Conservation (phyloP, 805 yeast genomes). For the Teunomyces funiuensis region DNA sequence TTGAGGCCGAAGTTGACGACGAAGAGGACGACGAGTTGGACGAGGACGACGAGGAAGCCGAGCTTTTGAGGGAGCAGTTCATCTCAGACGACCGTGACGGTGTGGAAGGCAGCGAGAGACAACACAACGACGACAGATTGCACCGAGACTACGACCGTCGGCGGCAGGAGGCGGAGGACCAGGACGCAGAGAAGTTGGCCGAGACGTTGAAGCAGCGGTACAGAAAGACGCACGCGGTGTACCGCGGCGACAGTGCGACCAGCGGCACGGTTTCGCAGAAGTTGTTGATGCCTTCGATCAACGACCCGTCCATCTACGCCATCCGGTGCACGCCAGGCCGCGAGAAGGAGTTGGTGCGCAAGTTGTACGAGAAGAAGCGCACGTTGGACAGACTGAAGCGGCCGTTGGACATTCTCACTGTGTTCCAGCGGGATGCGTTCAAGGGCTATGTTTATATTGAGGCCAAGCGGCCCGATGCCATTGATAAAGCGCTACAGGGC, state of each 20-base stretch:
- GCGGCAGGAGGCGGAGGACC: slow-evolving; percentile 83
- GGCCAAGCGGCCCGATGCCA: slow-evolving; percentile 91
- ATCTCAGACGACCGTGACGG: slow-evolving; percentile 68
- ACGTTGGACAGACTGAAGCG: slow-evolving; percentile 71
- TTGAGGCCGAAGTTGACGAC: slow-evolving; percentile 97
- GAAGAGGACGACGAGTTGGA: slow-evolving; percentile 94
- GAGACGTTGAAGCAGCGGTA: slow-evolving; percentile 89
- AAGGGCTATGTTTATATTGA: slow-evolving; percentile 91
- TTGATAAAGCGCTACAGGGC: slow-evolving; percentile 83
- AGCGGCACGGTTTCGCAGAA: slow-evolving; percentile 79
- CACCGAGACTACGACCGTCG: slow-evolving; percentile 91
- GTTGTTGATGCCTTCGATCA: slow-evolving; percentile 88
- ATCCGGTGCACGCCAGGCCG: slow-evolving; percentile 89
- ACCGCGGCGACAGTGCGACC: slow-evolving; percentile 76
- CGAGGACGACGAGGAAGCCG: slow-evolving; percentile 89
- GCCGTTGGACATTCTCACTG: slow-evolving; percentile 83
- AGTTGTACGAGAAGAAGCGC: slow-evolving; percentile 77
- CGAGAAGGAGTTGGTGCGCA: slow-evolving; percentile 87
- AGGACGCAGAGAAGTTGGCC: slow-evolving; percentile 92
- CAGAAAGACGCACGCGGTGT: slow-evolving; percentile 81
- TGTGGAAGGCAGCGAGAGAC: slow-evolving; percentile 28
- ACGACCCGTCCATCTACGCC: slow-evolving; percentile 96
- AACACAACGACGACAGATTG: slow-evolving; percentile 63
- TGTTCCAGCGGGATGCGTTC: slow-evolving; percentile 91
- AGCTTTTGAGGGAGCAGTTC: slow-evolving; percentile 76